A percentile compares a stretch with the other conserved stretches of the same genome.
Conservation (phyloP, 2,329 filamentous ascomycete species). For the Aspergillus proliferans region DNA sequence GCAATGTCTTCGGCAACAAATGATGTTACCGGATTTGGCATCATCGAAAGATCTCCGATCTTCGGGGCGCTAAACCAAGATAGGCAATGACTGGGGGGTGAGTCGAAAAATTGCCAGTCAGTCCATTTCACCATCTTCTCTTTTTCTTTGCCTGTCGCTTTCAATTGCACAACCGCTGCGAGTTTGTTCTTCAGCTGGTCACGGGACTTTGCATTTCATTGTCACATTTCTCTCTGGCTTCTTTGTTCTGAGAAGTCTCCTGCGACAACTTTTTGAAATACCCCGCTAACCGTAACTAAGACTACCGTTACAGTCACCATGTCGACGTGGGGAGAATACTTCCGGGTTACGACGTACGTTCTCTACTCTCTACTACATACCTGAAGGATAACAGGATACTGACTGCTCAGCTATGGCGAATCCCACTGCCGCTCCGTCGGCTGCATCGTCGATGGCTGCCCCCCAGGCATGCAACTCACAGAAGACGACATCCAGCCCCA, state of each 20-base stretch:
- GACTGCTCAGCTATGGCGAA: slow-evolving; percentile 58
- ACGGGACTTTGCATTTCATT: not conserved
- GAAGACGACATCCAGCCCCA: slow-evolving; percentile 90
- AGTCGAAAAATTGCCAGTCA: too few species aligned
- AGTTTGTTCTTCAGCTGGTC: too few species aligned
- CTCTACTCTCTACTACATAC: slow-evolving; percentile 2
- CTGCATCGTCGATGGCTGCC: slow-evolving; percentile 89
- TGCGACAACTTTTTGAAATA: not conserved
- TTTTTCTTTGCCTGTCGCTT: not conserved
- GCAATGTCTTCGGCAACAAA: not conserved
- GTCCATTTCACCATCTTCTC: too few species aligned
- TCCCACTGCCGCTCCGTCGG: slow-evolving; percentile 90
- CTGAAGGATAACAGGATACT: too few species aligned
- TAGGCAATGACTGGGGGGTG: slow-evolving; percentile 8
- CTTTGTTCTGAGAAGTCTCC: too few species aligned
- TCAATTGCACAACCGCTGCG: not conserved
- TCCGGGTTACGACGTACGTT: slow-evolving; percentile 73
- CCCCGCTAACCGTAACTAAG: not conserved
- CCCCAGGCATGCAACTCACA: slow-evolving; percentile 77
- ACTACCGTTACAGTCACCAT: slow-evolving; percentile 44
- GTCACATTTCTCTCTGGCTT: not conserved
- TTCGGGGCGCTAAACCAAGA: slow-evolving; percentile 22
- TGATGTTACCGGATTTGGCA: not conserved
- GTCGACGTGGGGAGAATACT: slow-evolving; percentile 82
- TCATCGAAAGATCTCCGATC: slow-evolving; percentile 12